Percentiles rank a stretch among this genome's conserved stretches.
Evolutionary conservation across 2,329 filamentous ascomycete species (phyloP).

Genomic region (Aspergillus calidoustus): DNA sequence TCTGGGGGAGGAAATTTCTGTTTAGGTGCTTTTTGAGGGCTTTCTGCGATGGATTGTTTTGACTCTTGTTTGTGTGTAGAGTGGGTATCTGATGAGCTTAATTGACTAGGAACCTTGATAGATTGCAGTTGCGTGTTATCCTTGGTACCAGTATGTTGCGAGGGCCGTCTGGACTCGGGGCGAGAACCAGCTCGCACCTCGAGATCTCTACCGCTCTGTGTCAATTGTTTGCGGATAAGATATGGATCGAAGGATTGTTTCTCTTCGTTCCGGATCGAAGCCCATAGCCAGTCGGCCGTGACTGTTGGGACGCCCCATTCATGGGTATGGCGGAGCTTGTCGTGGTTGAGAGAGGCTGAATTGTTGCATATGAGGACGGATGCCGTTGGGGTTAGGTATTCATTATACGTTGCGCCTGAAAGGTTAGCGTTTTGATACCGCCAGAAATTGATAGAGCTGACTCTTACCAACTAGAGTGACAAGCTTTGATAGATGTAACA

Average conservation of each 20-base stretch:
- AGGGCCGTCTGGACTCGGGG: conserved; percentile 23
- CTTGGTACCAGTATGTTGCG: conserved; percentile 17
- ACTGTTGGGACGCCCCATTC: conserved; percentile 82
- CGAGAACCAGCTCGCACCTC: conserved; percentile 27
- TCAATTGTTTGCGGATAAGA: conserved; percentile 34
- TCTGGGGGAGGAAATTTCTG: not conserved
- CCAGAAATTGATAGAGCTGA: not conserved
- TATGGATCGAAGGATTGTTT: conserved; percentile 56
- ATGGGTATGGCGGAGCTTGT: conserved; percentile 79
- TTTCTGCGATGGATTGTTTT: conserved; percentile 5
- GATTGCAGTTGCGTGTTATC: conserved; percentile 10
- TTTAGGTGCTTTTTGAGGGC: not conserved
- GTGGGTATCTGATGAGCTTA: not conserved
- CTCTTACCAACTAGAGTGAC: conserved; percentile 70
- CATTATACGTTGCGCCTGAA: conserved; percentile 74
- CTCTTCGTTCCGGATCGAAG: conserved; percentile 65
- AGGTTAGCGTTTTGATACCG: conserved; percentile 25
- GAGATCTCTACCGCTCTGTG: conserved; percentile 28
- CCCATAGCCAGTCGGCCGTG: conserved; percentile 80
- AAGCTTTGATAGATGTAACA: conserved; percentile 80
- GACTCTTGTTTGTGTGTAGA: not conserved
- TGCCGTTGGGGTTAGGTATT: conserved; percentile 72
- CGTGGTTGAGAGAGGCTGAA: conserved; percentile 58
- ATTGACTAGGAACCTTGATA: not conserved
- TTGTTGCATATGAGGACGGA: conserved; percentile 76